Base-by-base conservation (phyloP, 2,329 filamentous ascomycete genomes). In the Botrytis fragariae region DNA sequence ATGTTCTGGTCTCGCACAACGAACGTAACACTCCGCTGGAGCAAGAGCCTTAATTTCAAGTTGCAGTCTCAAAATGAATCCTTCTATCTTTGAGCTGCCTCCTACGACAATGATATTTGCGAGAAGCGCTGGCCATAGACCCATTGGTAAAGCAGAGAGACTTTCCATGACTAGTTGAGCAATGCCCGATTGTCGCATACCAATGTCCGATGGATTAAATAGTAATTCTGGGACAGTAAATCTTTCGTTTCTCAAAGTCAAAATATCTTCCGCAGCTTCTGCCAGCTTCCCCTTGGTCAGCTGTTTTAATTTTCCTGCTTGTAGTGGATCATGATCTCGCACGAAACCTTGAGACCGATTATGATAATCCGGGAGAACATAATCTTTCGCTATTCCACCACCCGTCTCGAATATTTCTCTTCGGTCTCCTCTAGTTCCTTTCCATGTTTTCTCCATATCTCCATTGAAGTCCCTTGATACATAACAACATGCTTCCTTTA, bases 21-120 rank as follows among this genome's bases (percentile, higher is more conserved):
- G 86, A 1, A 97, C 91, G 14, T 91, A 85, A 79, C 94, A 96
- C 75, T 95, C 93, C 60, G 92, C 90, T 0, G 92, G 92, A 4
- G 92, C 89, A 20, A 91, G 86, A 77, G 89, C 87, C 71, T 93
- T 87, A 14, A 97, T 84, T 79, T 97, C 94, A 45, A 87, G 85
- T 81, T 93, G 91, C 77, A 99, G 81, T 72, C 96, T 88, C 79
- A 93, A 89, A 76, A 94, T 88, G 76, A 99, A 95, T 0, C 95
- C 95, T 1, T 91, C 87, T 39, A 98, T 90, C 29, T 92, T 85
- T 0, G 92, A 88, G 80, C 93, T 97, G 5, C 96, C 96, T 2
- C 96, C 96, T 0, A 98, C 93, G 0, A 97, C 91, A 4, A 98
- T 84, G 6, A 98, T 88, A 77, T 98, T 99, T 54, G 93, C 92